Evolutionary conservation across 2,329 filamentous ascomycete genomes (phyloP).

Genomic region (Trichoderma sp.): DNA sequence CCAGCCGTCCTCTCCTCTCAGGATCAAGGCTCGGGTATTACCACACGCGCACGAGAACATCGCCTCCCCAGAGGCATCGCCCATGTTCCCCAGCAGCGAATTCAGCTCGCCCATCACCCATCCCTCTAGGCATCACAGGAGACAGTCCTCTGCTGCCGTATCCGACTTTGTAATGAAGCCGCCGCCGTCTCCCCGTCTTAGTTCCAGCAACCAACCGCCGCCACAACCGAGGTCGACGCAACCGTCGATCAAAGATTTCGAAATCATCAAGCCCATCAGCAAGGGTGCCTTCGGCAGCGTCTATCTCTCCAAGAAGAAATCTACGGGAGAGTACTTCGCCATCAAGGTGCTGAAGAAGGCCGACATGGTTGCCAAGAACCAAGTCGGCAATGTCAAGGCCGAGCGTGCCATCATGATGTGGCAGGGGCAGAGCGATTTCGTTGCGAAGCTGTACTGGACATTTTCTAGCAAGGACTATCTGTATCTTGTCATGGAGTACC

Average conservation of each 20-base stretch:
- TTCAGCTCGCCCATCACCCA: constrained; percentile 73
- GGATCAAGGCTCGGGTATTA: constrained; percentile 77
- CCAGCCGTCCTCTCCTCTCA: constrained; percentile 82
- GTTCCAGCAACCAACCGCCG: constrained; percentile 68
- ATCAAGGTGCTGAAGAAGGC: constrained; percentile 99
- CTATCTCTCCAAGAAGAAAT: constrained; percentile 97
- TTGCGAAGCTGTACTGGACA: constrained; percentile 98
- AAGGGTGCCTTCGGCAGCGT: constrained; percentile 98
- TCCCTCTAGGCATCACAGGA: constrained; percentile 69
- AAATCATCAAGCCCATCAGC: constrained; percentile 99
- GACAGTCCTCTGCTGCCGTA: constrained; percentile 88
- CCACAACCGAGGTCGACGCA: constrained; percentile 86
- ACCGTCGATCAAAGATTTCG: constrained; percentile 98
- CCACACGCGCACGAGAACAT: constrained; percentile 64
- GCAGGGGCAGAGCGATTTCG: constrained; percentile 98
- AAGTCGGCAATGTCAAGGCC: constrained; percentile 98
- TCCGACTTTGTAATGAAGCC: constrained; percentile 68
- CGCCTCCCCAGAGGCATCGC: constrained; percentile 85
- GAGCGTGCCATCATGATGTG: constrained; percentile 99
- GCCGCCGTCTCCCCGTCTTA: constrained; percentile 80
- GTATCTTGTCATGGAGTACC: constrained; percentile 98
- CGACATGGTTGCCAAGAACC: constrained; percentile 99
- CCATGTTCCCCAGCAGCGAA: constrained; percentile 80
- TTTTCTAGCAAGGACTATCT: constrained; percentile 99
- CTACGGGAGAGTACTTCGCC: constrained; percentile 95